A percentile compares a stretch with the other conserved stretches of the same genome.
These are phyloP conservation scores for Bombardia bombarda DNA, from an alignment of 495 filamentous ascomycete species.

Conservation along the genomic window DNA sequence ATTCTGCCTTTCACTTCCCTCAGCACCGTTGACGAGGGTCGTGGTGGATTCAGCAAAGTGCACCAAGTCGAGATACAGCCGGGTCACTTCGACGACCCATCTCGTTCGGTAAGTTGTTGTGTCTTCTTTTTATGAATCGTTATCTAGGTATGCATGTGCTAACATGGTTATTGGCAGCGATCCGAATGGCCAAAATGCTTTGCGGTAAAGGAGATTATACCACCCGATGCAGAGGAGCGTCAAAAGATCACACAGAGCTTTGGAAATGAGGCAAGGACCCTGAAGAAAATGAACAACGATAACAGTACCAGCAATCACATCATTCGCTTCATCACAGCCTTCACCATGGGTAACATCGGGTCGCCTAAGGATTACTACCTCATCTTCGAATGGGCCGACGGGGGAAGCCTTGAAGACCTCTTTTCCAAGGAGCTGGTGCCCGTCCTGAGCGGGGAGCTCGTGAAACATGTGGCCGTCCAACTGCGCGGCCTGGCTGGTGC, in stretches of 20 bases:
- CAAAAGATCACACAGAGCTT: background rate
- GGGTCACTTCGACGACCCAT: constrained; percentile 9
- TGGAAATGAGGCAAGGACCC: constrained; percentile 4
- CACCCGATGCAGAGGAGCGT: constrained; percentile 1
- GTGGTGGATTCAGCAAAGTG: constrained; percentile 7
- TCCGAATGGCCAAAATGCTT: constrained; percentile 3
- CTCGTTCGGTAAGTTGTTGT: no score
- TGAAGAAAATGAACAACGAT: constrained; percentile 6
- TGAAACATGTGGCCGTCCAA: background rate
- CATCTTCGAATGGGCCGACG: constrained; percentile 22
- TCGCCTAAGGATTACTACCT: constrained; percentile 9
- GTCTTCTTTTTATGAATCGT: no score
- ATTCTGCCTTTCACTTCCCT: constrained; percentile 6
- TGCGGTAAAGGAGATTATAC: constrained; percentile 9
- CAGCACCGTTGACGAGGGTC: background rate
- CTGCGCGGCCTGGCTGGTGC: background rate
- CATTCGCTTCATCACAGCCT: constrained; percentile 15
- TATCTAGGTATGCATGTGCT: no score
- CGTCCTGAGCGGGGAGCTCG: background rate
- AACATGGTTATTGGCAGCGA: no score
- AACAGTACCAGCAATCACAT: no score
- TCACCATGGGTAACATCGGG: constrained; percentile 4
- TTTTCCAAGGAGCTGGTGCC: no score
- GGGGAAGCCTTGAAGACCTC: constrained; percentile 15
- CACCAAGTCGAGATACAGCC: constrained; percentile 6